phyloP scores from a whole-genome alignment of 169 alveolate genomes.

The Cystoisospora suis region DNA sequence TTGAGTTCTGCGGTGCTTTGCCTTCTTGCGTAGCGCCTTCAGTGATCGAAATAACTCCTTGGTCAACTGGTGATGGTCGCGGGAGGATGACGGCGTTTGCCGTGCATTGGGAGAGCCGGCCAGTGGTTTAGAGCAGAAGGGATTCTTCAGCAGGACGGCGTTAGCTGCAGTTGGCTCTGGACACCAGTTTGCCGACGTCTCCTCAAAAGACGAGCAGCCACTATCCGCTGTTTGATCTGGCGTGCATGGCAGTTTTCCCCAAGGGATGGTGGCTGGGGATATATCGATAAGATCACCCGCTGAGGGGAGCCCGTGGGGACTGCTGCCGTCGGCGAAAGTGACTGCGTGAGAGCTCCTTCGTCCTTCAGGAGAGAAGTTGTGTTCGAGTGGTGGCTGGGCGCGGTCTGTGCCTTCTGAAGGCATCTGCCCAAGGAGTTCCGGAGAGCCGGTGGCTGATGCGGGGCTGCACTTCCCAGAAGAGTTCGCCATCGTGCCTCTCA shows the following conservation, averaged over 20 bases:
- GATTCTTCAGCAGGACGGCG: background rate
- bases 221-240: background rate
- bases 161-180: no score
- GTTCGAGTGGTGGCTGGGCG: no score
- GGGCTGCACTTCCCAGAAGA: no score
- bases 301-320: no score
- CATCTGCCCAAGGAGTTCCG: no score
- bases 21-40: background rate
- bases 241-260: slow-evolving; percentile 17
- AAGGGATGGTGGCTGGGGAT: background rate
- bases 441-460: no score
- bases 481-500: no score
- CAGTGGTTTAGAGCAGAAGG: background rate
- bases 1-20: background rate
- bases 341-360: no score
- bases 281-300: no score
- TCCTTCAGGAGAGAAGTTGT: no score
- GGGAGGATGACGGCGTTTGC: background rate
- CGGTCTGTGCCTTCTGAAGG: no score
- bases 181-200: background rate
- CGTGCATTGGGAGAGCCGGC: background rate
- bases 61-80: background rate
- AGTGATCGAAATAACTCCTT: background rate
- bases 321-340: no score
- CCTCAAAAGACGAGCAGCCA: background rate